Evolutionary conservation across 2,329 filamentous ascomycete species (phyloP), one percentile per base, ranked within the genome.

Genomic region (Penicillium sp.): DNA sequence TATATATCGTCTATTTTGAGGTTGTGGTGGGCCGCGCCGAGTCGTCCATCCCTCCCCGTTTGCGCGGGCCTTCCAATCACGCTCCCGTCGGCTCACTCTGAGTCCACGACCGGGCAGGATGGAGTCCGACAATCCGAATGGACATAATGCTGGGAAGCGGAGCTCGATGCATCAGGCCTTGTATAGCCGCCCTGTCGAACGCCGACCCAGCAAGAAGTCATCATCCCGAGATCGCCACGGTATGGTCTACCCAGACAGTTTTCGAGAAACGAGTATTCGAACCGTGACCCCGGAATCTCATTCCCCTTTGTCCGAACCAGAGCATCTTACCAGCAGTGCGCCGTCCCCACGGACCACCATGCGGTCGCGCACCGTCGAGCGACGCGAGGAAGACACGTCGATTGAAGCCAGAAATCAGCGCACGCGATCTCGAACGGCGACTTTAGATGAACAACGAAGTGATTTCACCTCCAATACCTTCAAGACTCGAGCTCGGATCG

Each of bases 251-350:
- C 72, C 74, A 24, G 76, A 78, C 55, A 75, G 66, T 49, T 75
- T 77, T 55, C 69, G 69, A 52, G 74, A 76, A 40, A 68, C 66
- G 18, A 72, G 72, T 33, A 77, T 78, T 51, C 73, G 76, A 55
- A 72, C 75, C 13, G 75, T 77, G 52, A 78, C 75, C 15, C 76
- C 77, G 37, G 77, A 79, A 54, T 71, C 74, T 33, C 62, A 73
- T 43, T 75, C 71, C n/a, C 67, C 70, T 43, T 54, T 67, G 40
- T 74, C 72, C 36, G 71, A 75, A 43, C 59, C 65, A 33, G 72
- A 74, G 42, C 59, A 64, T 52, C 56, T 67, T 21, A 61, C 67
- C 21, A 58, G 61, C 55, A 62, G 61, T 44, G 64, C 68, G 15
- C 62, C 70, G 12, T 75, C 72, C 7, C 70, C 73, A 44, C 71